Conservation (phyloP, 192 early-diverging fungal genomes). For the Geosiphon pyriformis region DNA sequence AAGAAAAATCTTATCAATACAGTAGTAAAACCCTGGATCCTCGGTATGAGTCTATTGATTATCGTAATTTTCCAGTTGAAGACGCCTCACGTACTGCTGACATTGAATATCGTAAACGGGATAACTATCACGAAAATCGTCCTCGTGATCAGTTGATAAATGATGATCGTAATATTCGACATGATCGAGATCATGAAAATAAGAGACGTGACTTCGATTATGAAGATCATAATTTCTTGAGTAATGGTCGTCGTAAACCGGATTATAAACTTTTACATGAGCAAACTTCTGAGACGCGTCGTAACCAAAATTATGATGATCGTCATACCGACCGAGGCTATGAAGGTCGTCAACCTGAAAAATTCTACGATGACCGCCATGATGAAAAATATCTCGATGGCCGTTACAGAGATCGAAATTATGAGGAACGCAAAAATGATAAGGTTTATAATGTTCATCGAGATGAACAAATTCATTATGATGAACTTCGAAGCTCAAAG, state of each 20-base stretch:
- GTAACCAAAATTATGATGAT: background rate
- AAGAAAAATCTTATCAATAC: background rate
- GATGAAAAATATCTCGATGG: background rate
- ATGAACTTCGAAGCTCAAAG: background rate
- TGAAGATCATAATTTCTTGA: no score
- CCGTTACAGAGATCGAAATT: background rate
- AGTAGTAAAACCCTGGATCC: background rate
- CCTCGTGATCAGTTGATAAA: background rate
- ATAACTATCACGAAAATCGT: background rate
- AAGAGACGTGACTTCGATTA: no score
- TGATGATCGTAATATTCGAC: background rate
- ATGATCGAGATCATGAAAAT: slow-evolving; percentile 3
- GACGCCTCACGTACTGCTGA: background rate
- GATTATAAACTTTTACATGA: slow-evolving; percentile 3
- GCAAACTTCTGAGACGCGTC: background rate
- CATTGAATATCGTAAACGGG: background rate
- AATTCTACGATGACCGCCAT: background rate
- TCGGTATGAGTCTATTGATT: background rate
- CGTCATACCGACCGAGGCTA: background rate
- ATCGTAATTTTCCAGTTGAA: background rate
- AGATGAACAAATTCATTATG: background rate
- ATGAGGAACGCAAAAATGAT: slow-evolving; percentile 7
- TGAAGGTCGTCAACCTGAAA: background rate
- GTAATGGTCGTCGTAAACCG: background rate
- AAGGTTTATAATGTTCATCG: background rate